These are phyloP conservation scores for Trichoderma sp. DNA, from an alignment of 2,329 filamentous ascomycete genomes.

Conservation along the genomic window DNA sequence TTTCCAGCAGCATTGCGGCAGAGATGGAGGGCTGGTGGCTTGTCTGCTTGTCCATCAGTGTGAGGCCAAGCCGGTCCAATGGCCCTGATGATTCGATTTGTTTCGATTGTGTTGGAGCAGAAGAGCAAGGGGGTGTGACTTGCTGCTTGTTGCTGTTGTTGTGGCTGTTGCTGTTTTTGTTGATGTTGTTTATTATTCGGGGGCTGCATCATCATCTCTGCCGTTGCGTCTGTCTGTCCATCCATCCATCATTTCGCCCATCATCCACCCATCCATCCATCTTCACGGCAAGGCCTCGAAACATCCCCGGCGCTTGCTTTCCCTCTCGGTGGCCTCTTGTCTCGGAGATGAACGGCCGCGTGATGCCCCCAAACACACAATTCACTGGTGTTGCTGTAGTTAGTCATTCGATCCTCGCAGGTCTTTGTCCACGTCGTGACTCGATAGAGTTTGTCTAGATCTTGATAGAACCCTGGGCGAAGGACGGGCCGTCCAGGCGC, in stretches of 20 bases:
- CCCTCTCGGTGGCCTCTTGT: not conserved
- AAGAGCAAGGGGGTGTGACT: not conserved
- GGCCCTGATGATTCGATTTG: not conserved
- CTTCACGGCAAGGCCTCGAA: not conserved
- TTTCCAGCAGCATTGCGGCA: not conserved
- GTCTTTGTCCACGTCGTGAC: conserved; percentile 7
- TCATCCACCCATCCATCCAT: not conserved
- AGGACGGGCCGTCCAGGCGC: not conserved
- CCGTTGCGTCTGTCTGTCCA: not conserved
- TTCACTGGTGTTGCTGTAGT: not conserved
- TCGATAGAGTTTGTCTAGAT: conserved; percentile 19
- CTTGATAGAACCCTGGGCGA: conserved; percentile 10
- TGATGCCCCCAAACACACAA: not conserved
- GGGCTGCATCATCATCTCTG: not conserved
- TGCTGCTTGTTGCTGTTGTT: not conserved
- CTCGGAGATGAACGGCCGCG: conserved; percentile 8
- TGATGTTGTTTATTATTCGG: not conserved
- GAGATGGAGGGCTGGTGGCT: conserved; percentile 5
- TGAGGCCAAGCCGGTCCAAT: not conserved
- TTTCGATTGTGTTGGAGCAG: not conserved
- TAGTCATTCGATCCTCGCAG: not conserved
- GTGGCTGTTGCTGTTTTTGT: not conserved
- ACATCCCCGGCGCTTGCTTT: not conserved
- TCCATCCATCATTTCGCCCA: not conserved
- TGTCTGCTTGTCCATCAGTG: not conserved